A percentile compares a stretch with the other conserved stretches of the same genome.
Conservation (phyloP, 306 rosid genomes). For the Quercus engelmannii region DNA sequence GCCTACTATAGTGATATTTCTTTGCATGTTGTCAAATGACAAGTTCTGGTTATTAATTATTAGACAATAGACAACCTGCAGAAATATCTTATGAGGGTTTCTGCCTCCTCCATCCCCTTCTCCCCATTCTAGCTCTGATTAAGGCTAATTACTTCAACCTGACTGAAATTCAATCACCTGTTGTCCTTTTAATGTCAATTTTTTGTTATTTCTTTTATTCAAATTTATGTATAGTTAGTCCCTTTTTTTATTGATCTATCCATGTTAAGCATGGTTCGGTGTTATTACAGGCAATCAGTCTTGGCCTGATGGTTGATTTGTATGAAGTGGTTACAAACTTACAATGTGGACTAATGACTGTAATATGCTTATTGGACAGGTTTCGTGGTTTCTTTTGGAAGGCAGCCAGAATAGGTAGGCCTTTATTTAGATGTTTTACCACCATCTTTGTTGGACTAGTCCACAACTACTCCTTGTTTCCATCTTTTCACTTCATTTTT, state of each 20-base stretch:
- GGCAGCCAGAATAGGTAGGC: slow-evolving; percentile 64
- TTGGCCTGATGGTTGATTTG: background rate
- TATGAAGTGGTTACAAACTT: background rate
- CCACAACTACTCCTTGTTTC: background rate
- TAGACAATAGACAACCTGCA: background rate
- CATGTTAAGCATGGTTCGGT: background rate
- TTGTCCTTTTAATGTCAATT: background rate
- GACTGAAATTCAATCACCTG: background rate
- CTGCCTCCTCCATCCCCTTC: background rate
- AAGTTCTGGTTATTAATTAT: background rate
- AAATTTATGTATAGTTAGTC: background rate
- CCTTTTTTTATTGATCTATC: background rate
- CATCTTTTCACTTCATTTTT: background rate
- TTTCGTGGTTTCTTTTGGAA: slow-evolving; percentile 78
- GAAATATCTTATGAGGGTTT: background rate
- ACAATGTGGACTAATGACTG: background rate
- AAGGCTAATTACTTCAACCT: background rate
- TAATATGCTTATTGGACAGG: slow-evolving; percentile 32
- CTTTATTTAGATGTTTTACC: slow-evolving; percentile 11
- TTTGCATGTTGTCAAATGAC: background rate
- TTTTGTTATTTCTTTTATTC: background rate
- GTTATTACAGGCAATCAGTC: background rate
- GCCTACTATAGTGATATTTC: background rate
- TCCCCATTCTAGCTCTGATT: background rate
- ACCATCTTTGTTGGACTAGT: background rate